Percentiles rank a stretch among this genome's conserved stretches.
These are phyloP conservation scores for Saccharomyces hybrid DNA, from an alignment of 1,139 yeast species.

Conservation along the genomic window DNA sequence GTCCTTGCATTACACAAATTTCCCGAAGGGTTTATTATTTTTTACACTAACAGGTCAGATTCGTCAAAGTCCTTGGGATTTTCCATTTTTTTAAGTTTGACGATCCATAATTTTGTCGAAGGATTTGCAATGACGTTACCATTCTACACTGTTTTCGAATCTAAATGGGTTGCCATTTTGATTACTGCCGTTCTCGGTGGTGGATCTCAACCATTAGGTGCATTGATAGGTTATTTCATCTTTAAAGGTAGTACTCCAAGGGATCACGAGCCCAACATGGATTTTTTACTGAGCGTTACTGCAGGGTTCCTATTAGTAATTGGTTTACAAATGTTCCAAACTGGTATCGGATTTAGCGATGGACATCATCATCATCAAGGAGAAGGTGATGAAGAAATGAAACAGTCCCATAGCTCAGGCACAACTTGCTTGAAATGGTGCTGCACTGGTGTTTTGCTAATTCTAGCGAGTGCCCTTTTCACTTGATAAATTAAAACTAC, in stretches of 20 bases:
- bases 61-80: conserved; percentile 61
- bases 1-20: conserved; percentile 85
- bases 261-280: conserved; percentile 23
- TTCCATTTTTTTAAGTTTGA: conserved; percentile 71
- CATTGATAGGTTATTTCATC: conserved; percentile 57
- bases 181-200: conserved; percentile 71
- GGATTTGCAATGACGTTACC: conserved; percentile 95
- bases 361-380: conserved; percentile 30
- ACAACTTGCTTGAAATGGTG: conserved; percentile 31
- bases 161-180: conserved; percentile 55
- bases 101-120: conserved; percentile 88
- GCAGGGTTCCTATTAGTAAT: conserved; percentile 79
- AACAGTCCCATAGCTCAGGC: conserved; percentile 27
- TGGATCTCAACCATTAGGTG: conserved; percentile 84
- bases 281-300: conserved; percentile 55
- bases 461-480: conserved; percentile 27
- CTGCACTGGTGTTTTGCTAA: conserved; percentile 28
- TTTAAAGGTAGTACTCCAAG: conserved; percentile 33
- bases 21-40: conserved; percentile 92
- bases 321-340: conserved; percentile 71
- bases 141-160: conserved; percentile 60
- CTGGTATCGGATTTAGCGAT: conserved; percentile 33
- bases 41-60: conserved; percentile 25
- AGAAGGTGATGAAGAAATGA: conserved; percentile 21
- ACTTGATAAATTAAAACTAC: conserved; percentile 33